A percentile compares a stretch with the other conserved stretches of the same genome.
phyloP scores from a whole-genome alignment of 257 asterid genomes.

The Solanum arcanum region DNA sequence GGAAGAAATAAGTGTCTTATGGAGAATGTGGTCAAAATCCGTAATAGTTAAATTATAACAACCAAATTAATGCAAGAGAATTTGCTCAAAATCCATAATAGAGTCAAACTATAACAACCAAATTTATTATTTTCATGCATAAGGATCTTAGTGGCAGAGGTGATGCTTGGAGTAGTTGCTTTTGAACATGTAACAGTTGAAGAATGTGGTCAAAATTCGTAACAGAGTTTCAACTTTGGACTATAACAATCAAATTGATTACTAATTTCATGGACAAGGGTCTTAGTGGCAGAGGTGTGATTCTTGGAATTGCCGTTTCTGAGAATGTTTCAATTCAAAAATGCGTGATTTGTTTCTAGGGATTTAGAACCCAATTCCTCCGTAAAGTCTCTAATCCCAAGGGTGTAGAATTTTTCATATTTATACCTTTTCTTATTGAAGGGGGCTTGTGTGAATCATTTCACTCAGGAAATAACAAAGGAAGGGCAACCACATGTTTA shows the following conservation, averaged over 20 bases:
- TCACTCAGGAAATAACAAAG: not conserved
- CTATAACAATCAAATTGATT: not conserved
- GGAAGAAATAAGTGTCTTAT: not conserved
- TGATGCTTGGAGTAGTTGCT: not conserved
- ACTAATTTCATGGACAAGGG: not conserved
- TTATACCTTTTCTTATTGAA: not conserved
- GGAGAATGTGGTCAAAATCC: not conserved
- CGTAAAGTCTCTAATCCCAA: not conserved
- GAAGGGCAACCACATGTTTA: not conserved
- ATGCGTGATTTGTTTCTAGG: not conserved
- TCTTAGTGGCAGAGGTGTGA: not conserved
- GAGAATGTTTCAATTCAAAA: not conserved
- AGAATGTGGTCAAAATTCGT: not conserved
- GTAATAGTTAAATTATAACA: not conserved
- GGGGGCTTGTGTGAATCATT: not conserved
- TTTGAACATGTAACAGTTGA: not conserved
- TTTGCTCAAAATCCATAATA: not conserved
- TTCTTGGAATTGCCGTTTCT: not conserved
- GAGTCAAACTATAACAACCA: not conserved
- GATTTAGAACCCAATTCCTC: not conserved
- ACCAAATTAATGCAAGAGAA: not conserved
- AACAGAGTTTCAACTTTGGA: not conserved
- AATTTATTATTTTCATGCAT: not conserved
- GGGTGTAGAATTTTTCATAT: constrained; percentile 1
- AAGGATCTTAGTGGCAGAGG: not conserved